These are phyloP conservation scores for Geosmithia putterillii DNA, from an alignment of 2,329 filamentous ascomycete species.

Conservation along the genomic window DNA sequence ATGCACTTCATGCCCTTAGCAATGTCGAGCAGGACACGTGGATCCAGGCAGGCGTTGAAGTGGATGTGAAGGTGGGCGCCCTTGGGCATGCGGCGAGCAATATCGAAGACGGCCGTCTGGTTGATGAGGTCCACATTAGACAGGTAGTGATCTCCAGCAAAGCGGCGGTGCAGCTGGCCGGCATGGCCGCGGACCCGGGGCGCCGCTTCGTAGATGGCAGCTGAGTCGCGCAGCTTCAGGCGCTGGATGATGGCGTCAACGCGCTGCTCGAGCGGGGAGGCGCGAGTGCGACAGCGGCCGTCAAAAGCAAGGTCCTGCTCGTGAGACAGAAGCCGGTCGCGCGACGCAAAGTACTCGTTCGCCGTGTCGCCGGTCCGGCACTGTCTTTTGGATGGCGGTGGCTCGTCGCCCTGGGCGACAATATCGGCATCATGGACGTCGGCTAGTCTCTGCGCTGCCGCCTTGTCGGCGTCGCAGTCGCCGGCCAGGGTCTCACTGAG, in stretches of 20 bases:
- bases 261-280: constrained; percentile 18
- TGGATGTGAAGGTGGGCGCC: constrained; percentile 64
- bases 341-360: constrained; percentile 17
- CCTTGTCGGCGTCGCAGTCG: constrained; percentile 5
- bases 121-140: constrained; percentile 41
- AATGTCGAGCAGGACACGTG: constrained; percentile 42
- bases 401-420: neutral
- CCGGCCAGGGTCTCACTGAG: neutral
- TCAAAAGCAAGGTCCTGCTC: constrained; percentile 29
- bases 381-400: constrained; percentile 1
- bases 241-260: constrained; percentile 26
- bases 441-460: constrained; percentile 11
- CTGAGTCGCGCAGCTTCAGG: constrained; percentile 22
- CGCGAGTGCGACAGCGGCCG: constrained; percentile 16
- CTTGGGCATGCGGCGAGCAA: constrained; percentile 53
- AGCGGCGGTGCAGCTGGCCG: constrained; percentile 30
- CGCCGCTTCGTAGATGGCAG: constrained; percentile 20
- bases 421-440: constrained; percentile 13
- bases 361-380: constrained; percentile 1
- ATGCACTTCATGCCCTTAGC: constrained; percentile 48
- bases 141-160: constrained; percentile 45
- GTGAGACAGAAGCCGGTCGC: constrained; percentile 13
- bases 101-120: constrained; percentile 41
- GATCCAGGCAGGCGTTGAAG: constrained; percentile 62
- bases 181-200: constrained; percentile 19